These are phyloP conservation scores for Chaetomidium leptoderma DNA, from an alignment of 495 filamentous ascomycete genomes.

Conservation along the genomic window DNA sequence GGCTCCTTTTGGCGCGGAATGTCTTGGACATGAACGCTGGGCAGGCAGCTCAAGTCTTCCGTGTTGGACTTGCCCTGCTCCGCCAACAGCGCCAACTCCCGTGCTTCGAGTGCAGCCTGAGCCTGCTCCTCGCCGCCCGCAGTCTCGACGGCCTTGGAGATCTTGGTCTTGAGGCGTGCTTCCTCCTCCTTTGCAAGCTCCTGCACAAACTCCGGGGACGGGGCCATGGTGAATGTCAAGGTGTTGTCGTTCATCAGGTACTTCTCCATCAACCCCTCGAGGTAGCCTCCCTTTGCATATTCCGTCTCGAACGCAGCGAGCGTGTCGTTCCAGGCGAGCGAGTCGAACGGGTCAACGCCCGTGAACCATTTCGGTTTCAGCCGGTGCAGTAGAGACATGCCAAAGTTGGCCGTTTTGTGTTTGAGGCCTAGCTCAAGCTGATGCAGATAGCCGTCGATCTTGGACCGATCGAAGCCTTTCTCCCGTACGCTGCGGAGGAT, in stretches of 20 bases:
- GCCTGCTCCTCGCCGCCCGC: conserved; percentile 70
- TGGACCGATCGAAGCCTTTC: conserved; percentile 79
- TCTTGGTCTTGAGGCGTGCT: conserved; percentile 62
- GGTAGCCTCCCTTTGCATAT: conserved; percentile 67
- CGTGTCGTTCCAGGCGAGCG: conserved; percentile 84
- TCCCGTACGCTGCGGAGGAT: conserved; percentile 60
- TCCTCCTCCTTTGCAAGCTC: conserved; percentile 77
- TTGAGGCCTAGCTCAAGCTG: conserved; percentile 86
- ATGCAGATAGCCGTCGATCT: conserved; percentile 89
- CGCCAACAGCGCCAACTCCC: conserved; percentile 73
- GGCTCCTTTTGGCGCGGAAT: conserved; percentile 75
- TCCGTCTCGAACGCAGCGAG: conserved; percentile 72
- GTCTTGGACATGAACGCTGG: conserved; percentile 79
- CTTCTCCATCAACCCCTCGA: conserved; percentile 81
- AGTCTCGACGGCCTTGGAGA: conserved; percentile 60
- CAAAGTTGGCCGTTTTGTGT: conserved; percentile 93
- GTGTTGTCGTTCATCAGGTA: conserved; percentile 83
- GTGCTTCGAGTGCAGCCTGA: conserved; percentile 59
- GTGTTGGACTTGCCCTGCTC: conserved; percentile 78
- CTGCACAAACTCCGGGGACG: conserved; percentile 64
- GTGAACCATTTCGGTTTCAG: conserved; percentile 92
- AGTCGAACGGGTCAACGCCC: conserved; percentile 84
- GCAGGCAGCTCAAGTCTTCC: conserved; percentile 80
- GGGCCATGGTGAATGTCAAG: conserved; percentile 92
- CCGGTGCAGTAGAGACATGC: conserved; percentile 82